A percentile compares a stretch with the other conserved stretches of the same genome.
phyloP scores from a whole-genome alignment of 2,329 filamentous ascomycete species.

The Monosporascus sp. region DNA sequence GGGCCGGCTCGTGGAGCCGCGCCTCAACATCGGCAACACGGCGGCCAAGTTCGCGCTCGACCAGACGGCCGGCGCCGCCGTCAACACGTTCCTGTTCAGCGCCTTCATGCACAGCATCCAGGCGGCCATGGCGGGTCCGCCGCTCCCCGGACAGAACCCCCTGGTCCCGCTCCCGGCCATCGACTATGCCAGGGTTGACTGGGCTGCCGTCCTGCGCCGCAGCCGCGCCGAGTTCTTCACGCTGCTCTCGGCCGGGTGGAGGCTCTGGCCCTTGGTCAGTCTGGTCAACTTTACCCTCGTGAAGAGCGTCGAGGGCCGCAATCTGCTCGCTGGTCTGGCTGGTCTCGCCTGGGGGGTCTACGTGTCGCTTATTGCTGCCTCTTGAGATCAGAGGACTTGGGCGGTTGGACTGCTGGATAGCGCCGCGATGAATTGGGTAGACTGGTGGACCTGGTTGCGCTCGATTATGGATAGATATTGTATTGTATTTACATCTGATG shows the following conservation, averaged over 20 bases:
- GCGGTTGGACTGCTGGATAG: not conserved
- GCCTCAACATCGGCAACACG: conserved; percentile 59
- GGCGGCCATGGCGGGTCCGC: conserved; percentile 36
- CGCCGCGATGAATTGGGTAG: too few relatives aligned
- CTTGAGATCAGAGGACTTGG: not conserved
- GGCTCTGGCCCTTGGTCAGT: conserved; percentile 67
- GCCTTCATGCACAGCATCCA: conserved; percentile 52
- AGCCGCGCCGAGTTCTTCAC: conserved; percentile 54
- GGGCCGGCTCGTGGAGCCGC: conserved; percentile 40
- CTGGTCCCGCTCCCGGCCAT: conserved; percentile 31
- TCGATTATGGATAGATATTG: too few relatives aligned
- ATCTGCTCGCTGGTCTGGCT: conserved; percentile 65
- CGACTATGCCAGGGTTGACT: conserved; percentile 41
- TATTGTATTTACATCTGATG: too few relatives aligned
- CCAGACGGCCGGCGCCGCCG: conserved; percentile 58
- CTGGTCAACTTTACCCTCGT: conserved; percentile 63
- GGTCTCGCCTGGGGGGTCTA: conserved; percentile 73
- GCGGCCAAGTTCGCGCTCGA: conserved; percentile 63
- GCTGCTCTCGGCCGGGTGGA: conserved; percentile 64
- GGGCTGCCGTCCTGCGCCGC: conserved; percentile 36
- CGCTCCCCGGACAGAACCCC: conserved; percentile 27
- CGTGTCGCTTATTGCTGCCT: conserved; percentile 58
- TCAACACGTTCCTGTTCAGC: conserved; percentile 56
- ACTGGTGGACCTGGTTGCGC: too few relatives aligned
- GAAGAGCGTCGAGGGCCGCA: conserved; percentile 64